Conservation (phyloP, 768 basidiomycete species). For the Leccinum ochraceum region DNA sequence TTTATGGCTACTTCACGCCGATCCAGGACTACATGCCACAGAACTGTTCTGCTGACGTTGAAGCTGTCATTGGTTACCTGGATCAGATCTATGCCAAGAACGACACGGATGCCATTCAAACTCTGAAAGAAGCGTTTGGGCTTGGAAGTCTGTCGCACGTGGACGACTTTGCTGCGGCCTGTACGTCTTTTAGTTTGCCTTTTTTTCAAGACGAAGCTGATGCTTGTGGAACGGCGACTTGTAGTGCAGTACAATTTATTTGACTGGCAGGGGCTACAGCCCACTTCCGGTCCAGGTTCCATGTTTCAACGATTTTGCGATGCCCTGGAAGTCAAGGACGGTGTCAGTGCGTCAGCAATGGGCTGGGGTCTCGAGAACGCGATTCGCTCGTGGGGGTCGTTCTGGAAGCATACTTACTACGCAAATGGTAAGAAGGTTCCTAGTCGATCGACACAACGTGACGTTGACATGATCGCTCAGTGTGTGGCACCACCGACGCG, state of each 20-base stretch:
- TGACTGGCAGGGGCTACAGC: background rate
- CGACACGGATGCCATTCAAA: constrained; percentile 25
- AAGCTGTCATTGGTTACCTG: background rate
- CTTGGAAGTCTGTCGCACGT: background rate
- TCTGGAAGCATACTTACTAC: background rate
- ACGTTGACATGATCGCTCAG: constrained; percentile 34
- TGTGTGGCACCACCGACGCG: constrained; percentile 48
- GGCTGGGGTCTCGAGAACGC: background rate
- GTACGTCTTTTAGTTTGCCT: background rate
- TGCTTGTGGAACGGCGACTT: background rate
- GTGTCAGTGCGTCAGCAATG: background rate
- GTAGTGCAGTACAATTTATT: background rate
- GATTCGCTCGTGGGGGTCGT: background rate
- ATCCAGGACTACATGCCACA: background rate
- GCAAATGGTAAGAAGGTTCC: background rate
- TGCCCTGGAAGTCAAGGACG: background rate
- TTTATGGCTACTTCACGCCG: background rate
- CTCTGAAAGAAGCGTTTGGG: background rate
- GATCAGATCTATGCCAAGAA: constrained; percentile 13
- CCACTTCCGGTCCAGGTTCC: background rate
- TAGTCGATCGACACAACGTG: background rate
- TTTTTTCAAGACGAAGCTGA: constrained; percentile 6
- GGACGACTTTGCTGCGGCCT: background rate
- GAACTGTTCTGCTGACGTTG: background rate
- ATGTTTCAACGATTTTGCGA: background rate